Base-by-base conservation (phyloP, 2,329 filamentous ascomycete genomes). In the Claviceps paspali region DNA sequence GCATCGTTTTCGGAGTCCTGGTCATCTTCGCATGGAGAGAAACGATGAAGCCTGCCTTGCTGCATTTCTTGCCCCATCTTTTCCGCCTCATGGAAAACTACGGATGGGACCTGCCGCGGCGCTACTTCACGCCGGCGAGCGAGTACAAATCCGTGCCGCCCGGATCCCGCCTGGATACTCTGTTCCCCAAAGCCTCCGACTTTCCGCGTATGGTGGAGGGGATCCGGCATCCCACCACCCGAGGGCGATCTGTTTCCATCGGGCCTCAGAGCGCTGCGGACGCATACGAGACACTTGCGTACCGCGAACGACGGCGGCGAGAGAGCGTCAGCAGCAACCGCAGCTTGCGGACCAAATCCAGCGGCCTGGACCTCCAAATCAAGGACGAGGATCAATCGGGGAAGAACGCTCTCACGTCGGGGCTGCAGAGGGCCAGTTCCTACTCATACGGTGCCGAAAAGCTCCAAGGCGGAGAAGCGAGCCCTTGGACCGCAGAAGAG, bases 211-310 rank as follows among this genome's bases (percentile, higher is more conserved):
- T 95, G 52, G 68, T 95, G 18, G 80, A 78, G 42, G 85, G 78
- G 29, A 82, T 96, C 32, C 76, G 85, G 18, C 78, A 88, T 47
- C 82, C 85, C 0, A 64, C 59, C 4, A 62, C 60, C 11, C 69
- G 85, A 41, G 79, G 79, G 43, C 74, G 91, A 36, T 81, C 86
- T 23, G 76, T 96, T 24, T 94, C 86, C 5, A 73, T 96, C 37
- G 91, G 91, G 0, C 91, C 91, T 2, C 91, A 96, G 60, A 95
- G 87, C 32, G 87, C 87, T 42, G 91, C 91, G 2, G 91, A 98
- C 60, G 91, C 86, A 18, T 94, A 95, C 60, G 91, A 98, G 62
- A 85, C 86, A 15, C 67, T 98, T 34, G 91, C 88, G 5, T 94
- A 94, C 53, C 78, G 88, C 15, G 85, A 94, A 51, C 60, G 70